Evolutionary conservation across 768 basidiomycete species (phyloP).

Genomic region (Rhodotorula taiwanensis): DNA sequence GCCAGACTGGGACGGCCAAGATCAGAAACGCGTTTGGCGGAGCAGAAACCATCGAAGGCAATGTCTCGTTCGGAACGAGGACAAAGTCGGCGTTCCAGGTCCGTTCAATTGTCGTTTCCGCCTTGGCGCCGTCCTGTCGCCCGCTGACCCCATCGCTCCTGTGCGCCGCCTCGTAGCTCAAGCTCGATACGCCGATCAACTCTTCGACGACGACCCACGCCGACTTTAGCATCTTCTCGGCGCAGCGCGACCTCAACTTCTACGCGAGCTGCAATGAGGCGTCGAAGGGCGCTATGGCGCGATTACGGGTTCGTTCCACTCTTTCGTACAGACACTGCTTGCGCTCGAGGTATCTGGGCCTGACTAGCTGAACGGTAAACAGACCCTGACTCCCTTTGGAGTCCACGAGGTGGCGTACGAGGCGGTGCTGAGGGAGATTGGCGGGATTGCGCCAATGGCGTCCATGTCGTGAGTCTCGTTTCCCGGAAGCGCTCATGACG

Average conservation of each 20-base stretch:
- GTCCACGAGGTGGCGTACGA: constrained; percentile 78
- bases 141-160: not conserved
- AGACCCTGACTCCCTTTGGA: constrained; percentile 39
- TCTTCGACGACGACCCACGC: constrained; percentile 59
- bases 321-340: not conserved
- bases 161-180: constrained; percentile 36
- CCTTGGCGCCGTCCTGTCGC: not conserved
- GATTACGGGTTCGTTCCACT: constrained; percentile 57
- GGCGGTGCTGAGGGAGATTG: constrained; percentile 67
- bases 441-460: constrained; percentile 63
- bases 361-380: constrained; percentile 17
- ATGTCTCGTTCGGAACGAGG: constrained; percentile 74
- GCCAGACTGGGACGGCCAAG: constrained; percentile 64
- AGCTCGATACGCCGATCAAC: constrained; percentile 46
- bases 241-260: constrained; percentile 70
- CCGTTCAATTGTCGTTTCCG: constrained; percentile 39
- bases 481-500: no score
- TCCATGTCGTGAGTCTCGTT: constrained; percentile 63
- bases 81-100: constrained; percentile 77
- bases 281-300: constrained; percentile 59
- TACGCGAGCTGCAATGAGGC: constrained; percentile 68
- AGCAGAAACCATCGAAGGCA: constrained; percentile 78
- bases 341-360: not conserved
- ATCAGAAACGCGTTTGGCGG: constrained; percentile 85
- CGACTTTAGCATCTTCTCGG: constrained; percentile 63